Conservation (phyloP, 2,329 filamentous ascomycete genomes). For the Verticillium klebahnii region DNA sequence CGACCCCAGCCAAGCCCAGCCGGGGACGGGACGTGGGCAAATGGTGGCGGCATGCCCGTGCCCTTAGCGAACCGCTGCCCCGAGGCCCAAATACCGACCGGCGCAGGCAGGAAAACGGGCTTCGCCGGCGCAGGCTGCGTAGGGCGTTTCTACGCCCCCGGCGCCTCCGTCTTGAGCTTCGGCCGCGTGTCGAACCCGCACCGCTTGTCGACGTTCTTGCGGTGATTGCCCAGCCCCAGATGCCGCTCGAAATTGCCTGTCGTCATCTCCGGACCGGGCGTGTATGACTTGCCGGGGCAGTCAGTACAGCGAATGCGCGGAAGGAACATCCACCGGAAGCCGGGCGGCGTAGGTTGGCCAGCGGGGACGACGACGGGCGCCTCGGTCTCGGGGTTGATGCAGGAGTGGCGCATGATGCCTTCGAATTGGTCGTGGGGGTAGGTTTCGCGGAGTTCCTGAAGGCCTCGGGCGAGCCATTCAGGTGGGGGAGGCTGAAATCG, state of each 20-base stretch:
- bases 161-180: neutral
- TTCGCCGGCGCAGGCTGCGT: neutral
- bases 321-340: constrained; percentile 75
- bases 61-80: neutral
- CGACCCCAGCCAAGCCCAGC: neutral
- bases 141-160: neutral
- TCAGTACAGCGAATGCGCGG: constrained; percentile 89
- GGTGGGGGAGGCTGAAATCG: constrained; percentile 69
- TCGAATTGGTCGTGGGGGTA: constrained; percentile 85
- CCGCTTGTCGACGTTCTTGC: constrained; percentile 55
- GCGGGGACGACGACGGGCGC: constrained; percentile 49
- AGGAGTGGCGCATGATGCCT: constrained; percentile 83
- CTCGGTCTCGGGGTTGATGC: constrained; percentile 69
- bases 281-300: constrained; percentile 91
- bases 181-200: constrained; percentile 18
- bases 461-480: constrained; percentile 73
- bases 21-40: neutral
- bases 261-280: constrained; percentile 77
- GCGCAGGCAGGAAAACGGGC: neutral
- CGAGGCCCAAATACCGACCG: neutral
- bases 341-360: constrained; percentile 50
- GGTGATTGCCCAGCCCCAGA: constrained; percentile 77
- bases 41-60: neutral
- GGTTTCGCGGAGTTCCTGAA: constrained; percentile 63
- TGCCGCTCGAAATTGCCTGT: constrained; percentile 92